phyloP scores from a whole-genome alignment of 441 rosid genomes.

The Theobroma grandiflorum region DNA sequence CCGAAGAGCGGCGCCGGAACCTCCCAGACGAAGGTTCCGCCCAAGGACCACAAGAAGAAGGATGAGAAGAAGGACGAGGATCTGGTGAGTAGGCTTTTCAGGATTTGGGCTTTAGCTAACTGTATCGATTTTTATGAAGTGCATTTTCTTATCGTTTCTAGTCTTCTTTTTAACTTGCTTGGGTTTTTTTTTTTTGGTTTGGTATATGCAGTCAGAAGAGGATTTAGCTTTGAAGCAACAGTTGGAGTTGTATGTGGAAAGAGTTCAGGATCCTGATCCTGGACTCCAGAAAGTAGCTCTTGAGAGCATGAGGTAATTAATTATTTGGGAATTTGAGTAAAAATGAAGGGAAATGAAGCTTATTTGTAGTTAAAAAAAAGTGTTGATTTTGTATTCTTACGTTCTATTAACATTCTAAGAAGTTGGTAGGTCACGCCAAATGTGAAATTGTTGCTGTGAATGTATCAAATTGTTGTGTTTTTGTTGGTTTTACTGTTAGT shows the following conservation, averaged over 20 bases:
- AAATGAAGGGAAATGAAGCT: neutral
- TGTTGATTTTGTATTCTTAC: neutral
- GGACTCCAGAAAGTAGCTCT: slow-evolving; percentile 87
- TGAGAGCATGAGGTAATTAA: slow-evolving; percentile 85
- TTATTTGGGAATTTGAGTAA: neutral
- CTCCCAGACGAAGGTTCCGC: slow-evolving; percentile 68
- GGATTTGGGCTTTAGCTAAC: neutral
- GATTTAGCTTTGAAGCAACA: slow-evolving; percentile 92
- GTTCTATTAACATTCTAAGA: neutral
- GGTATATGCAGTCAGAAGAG: slow-evolving; percentile 81
- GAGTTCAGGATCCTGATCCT: slow-evolving; percentile 91
- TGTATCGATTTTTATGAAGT: no score
- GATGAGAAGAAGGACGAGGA: slow-evolving; percentile 93
- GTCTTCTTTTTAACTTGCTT: neutral
- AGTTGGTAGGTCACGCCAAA: neutral
- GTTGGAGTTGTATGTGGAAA: slow-evolving; percentile 88
- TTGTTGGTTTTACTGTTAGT: neutral
- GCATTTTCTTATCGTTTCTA: neutral
- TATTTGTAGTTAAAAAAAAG: neutral
- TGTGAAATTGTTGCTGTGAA: neutral
- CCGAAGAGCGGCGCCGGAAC: slow-evolving; percentile 55
- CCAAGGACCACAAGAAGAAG: slow-evolving; percentile 90
- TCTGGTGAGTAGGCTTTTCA: slow-evolving; percentile 53
- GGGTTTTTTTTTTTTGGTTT: neutral
- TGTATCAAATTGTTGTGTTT: neutral